Base-by-base conservation (phyloP, 768 basidiomycete species). In the Lentinula sp. region DNA sequence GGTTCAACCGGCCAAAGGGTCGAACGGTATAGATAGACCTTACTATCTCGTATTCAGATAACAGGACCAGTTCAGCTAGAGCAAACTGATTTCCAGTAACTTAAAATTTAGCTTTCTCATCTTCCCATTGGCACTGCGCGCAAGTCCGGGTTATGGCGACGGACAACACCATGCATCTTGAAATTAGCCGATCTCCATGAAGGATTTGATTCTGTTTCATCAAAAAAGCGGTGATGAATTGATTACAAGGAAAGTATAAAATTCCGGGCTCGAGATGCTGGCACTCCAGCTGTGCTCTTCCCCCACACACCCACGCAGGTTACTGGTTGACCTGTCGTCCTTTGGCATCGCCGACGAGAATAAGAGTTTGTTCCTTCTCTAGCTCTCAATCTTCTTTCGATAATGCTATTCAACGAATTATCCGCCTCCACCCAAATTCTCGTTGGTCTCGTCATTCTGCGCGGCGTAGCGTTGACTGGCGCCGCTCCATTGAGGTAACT, bases 281-380 rank as follows among this genome's bases (percentile, higher is more conserved):
- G 53, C 3, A 39, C 53, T 34, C 35, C 53, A 54, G 53, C 53
- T 35, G 53, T 54, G 53, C 53, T 54, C 53, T 39, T 16, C 51
- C 53, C 53, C n/a, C 53, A 21, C 46, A 48, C 46, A 48, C 49
- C 49, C n/a, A 54, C 53, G 53, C 53, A 54, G 53, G 53, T 54
- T 54, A 54, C 53, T 54, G 53, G 53, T 54, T 54, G 53, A 54
- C 53, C 53, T 54, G 53, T 54, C 53, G 53, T 54, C 53, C 35
- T 54, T 54, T 54, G 34, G 53, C 34, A 18, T 39, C 51, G 21
- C 23, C 23, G 23, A 53, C 53, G 53, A 54, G 53, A 54, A 54
- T 39, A 13, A 52, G 53, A 54, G 53, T 54, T 54, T 54, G 34
- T 37, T 40, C n/a, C 37, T 37, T 54, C 32, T 37, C 9, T 54